Base-by-base conservation (phyloP, 331 rosid genomes). In the Malus hybrid region DNA sequence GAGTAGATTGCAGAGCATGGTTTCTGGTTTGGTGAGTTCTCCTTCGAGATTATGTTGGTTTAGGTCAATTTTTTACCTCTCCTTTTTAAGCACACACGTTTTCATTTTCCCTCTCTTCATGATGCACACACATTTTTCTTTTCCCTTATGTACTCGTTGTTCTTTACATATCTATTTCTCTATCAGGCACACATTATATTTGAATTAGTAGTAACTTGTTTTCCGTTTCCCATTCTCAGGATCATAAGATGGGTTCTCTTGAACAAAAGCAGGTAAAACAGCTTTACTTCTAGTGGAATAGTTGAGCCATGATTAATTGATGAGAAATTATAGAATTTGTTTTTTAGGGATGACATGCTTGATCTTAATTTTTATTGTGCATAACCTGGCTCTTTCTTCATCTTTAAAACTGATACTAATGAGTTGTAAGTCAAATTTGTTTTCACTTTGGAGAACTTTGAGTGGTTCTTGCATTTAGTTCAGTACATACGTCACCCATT, bases 11-110 rank as follows among this genome's bases (percentile, higher is more conserved):
- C 92, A 87, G 69, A 74, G 56, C 33, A 57, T 87, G 75, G 87
- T 95, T 76, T 84, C 81, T 76, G 79, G 88, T 73, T 73, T 95
- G 99, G 99, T 95, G 87, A 88, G 93, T 87, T 81, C 57, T 76
- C 32, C 70, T 67, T 67, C 39, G 11, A 59, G 20, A 29, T 46
- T 31, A 31, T 61, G 55, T 44, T 24, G 13, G 2, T 44, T 27
- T 5, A 29, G 67, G 20, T 5, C 39, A 7, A 44, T 11, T 22
- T 60, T 52, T 54, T 54, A 54, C 59, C 59, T 18, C 50, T 44
- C 50, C 50, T 44, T 44, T 44, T 29, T 24, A 24, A 24, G 24
- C 24, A 24, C 24, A 24, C 24, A 24, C 24, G 24, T 24, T 24
- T 24, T 24, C 24, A 24, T 24, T 24, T 24, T 24, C 24, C 24